Evolutionary conservation across 148 eudicot species (phyloP).

Genomic region (Suaeda aralocaspica): DNA sequence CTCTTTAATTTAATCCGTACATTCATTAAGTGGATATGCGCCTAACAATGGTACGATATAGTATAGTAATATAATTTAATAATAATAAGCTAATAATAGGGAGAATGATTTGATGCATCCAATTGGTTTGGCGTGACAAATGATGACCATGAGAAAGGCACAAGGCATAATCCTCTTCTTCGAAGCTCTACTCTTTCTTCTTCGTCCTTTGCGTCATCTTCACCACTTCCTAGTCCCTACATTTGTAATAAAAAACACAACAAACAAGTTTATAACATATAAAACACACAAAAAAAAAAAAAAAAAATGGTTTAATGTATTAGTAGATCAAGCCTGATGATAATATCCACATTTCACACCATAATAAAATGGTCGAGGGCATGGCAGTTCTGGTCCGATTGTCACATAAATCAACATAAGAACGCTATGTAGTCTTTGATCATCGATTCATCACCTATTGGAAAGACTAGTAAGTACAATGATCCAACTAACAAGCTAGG

Average conservation of each 20-base stretch:
- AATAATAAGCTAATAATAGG: constrained; percentile 21
- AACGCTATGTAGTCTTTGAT: too few species aligned
- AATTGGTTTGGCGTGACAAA: constrained; percentile 45
- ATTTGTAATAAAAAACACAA: neutral
- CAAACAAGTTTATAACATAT: neutral
- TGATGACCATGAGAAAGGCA: constrained; percentile 70
- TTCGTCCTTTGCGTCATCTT: constrained; percentile 6
- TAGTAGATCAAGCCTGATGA: too few species aligned
- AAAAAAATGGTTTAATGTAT: too few species aligned
- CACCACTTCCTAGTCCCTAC: constrained; percentile 18
- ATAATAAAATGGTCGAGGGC: too few species aligned
- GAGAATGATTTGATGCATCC: constrained; percentile 26
- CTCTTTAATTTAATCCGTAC: constrained; percentile 9
- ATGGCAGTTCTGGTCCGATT: too few species aligned
- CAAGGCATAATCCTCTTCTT: constrained; percentile 72
- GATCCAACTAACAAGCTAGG: too few species aligned
- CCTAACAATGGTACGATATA: neutral
- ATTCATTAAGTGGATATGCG: constrained; percentile 9
- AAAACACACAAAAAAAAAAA: too few species aligned
- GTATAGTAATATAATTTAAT: too few species aligned
- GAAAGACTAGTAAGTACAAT: too few species aligned
- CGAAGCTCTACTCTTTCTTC: constrained; percentile 27
- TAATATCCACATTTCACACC: too few species aligned
- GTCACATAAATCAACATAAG: too few species aligned
- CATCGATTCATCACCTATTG: too few species aligned